A percentile compares a stretch with the other conserved stretches of the same genome.
Evolutionary conservation across 257 asterid genomes (phyloP).

Genomic region (Knoxia roxburghii): DNA sequence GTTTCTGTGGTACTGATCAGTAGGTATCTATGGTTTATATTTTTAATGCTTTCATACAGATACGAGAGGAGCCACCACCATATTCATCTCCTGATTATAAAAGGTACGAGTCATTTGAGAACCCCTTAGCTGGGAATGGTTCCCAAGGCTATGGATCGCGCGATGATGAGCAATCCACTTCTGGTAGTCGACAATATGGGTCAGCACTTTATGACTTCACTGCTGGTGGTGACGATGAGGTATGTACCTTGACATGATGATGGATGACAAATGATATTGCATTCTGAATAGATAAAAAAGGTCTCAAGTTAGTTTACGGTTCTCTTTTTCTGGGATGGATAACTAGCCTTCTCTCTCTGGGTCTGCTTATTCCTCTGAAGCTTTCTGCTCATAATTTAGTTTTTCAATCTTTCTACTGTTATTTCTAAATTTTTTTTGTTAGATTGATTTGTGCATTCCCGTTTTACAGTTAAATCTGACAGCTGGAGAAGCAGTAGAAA

Average conservation of each 20-base stretch:
- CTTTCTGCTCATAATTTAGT: not conserved
- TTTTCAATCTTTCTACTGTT: not conserved
- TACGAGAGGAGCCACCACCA: slow-evolving; percentile 98
- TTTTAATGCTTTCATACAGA: slow-evolving; percentile 41
- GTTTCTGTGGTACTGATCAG: not conserved
- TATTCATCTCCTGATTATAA: slow-evolving; percentile 83
- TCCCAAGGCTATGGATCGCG: slow-evolving; percentile 54
- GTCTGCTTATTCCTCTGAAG: not conserved
- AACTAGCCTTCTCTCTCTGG: not conserved
- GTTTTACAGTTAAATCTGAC: slow-evolving; percentile 76
- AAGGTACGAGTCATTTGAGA: slow-evolving; percentile 81
- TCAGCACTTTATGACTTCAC: slow-evolving; percentile 95
- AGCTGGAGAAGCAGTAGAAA: slow-evolving; percentile 90
- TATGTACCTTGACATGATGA: slow-evolving; percentile 19
- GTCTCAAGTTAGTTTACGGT: not conserved
- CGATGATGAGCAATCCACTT: slow-evolving; percentile 67
- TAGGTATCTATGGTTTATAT: not conserved
- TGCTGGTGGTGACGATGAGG: slow-evolving; percentile 99
- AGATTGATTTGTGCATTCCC: slow-evolving; percentile 20
- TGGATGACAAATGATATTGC: not conserved
- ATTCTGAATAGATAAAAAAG: not conserved
- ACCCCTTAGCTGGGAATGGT: slow-evolving; percentile 81
- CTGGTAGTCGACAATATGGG: slow-evolving; percentile 67
- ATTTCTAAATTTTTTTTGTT: not conserved
- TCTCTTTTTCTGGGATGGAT: not conserved